Base-by-base conservation (phyloP, 345 rosid genomes). In the Trapa incisa region DNA sequence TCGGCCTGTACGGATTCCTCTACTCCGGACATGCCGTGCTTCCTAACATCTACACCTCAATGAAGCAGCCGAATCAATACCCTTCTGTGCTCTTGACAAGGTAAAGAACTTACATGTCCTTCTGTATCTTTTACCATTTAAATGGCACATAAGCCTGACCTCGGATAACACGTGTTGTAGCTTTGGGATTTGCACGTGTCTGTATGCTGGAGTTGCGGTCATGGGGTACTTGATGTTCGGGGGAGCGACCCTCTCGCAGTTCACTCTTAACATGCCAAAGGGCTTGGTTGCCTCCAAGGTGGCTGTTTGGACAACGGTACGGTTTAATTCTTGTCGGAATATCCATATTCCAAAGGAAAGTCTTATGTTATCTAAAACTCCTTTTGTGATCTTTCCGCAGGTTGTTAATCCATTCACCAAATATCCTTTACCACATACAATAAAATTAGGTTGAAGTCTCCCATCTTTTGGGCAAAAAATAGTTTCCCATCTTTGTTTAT, bases 11-110 rank as follows among this genome's bases (percentile, higher is more conserved):
- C 22, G 97, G 99, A 62, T 94, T 79, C 75, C 89, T 96, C 76
- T 94, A 88, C 76, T 94, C 99, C 2, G 99, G 99, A 69, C 99
- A 94, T 74, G 99, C 99, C 64, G 91, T 94, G 58, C 91, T 94
- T 62, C 97, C 99, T 2, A 94, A 94, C 74, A 91, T 94, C 61
- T 94, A 94, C 72, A 83, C 91, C 48, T 94, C 99, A 17, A 91
- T 94, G 97, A 95, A 88, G 0, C 81, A 83, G 71, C 96, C 85
- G 29, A 78, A 68, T 75, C 89, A 85, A 78, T 94, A 62, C 60
- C 85, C 99, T 60, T 66, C 85, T 41, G 88, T 87, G 71, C 97
- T 91, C 75, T 61, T 87, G 50, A 69, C 82, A 22, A 83, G 97
- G 99, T 89, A 84, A 71, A 66, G 29, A 22, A 22, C 29, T 22